These are phyloP conservation scores for Dissophora ornata DNA, from an alignment of 192 early-diverging fungal genomes.

Conservation along the genomic window DNA sequence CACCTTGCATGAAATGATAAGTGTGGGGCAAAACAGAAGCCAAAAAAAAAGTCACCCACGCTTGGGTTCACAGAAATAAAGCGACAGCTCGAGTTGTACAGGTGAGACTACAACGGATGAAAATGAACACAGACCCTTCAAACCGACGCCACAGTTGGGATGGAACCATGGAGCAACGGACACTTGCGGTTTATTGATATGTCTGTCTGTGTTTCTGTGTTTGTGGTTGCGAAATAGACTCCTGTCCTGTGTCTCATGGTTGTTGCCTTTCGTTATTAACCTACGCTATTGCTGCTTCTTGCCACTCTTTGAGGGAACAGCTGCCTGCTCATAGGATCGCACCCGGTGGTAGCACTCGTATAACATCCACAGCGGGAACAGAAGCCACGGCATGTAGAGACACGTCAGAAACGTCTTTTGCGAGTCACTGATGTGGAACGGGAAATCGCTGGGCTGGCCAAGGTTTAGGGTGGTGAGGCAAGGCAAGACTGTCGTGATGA, in stretches of 20 bases:
- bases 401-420: constrained; percentile 34
- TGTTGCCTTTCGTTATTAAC: too few species aligned
- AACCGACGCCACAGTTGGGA: too few species aligned
- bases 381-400: constrained; percentile 76
- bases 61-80: constrained; percentile 8
- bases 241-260: too few species aligned
- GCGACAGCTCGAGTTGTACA: too few species aligned
- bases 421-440: constrained; percentile 32
- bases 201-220: too few species aligned
- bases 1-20: constrained; percentile 14
- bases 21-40: constrained; percentile 10
- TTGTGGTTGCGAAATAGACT: too few species aligned
- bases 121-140: too few species aligned
- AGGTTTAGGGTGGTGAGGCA: constrained; percentile 65
- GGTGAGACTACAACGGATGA: too few species aligned
- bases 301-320: not conserved
- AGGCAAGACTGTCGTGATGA: constrained; percentile 74
- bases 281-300: constrained; percentile 24
- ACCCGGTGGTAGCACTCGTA: constrained; percentile 54
- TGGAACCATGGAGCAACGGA: too few species aligned
- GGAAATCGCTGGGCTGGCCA: constrained; percentile 58
- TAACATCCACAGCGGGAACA: constrained; percentile 71
- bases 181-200: too few species aligned
- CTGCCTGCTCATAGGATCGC: constrained; percentile 20
- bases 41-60: constrained; percentile 7